These are phyloP conservation scores for Yamadazyma triangularis DNA, from an alignment of 1,139 yeast genomes.

Conservation along the genomic window DNA sequence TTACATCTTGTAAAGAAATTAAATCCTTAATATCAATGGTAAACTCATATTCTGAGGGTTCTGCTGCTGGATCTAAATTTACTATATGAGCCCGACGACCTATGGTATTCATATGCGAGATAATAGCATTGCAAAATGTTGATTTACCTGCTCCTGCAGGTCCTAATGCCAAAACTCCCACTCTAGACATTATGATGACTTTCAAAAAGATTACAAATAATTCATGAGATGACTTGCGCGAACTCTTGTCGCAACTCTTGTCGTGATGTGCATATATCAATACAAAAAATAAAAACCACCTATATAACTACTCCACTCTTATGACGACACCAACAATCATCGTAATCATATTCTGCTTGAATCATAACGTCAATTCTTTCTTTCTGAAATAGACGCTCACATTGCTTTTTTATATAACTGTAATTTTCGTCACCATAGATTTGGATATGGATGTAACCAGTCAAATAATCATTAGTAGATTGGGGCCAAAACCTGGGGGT, in stretches of 20 bases:
- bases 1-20: constrained; percentile 90
- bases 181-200: constrained; percentile 96
- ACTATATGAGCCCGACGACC: constrained; percentile 95
- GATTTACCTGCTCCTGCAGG: constrained; percentile 98
- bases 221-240: too few relatives aligned
- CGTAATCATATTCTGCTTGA: constrained; percentile 57
- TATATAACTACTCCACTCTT: background rate
- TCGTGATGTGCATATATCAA: too few relatives aligned
- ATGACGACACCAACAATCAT: constrained; percentile 55
- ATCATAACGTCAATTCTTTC: constrained; percentile 46
- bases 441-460: constrained; percentile 68
- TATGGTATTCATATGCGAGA: constrained; percentile 81
- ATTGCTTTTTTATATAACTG: constrained; percentile 55
- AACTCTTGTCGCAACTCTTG: too few relatives aligned
- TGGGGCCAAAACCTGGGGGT: constrained; percentile 92
- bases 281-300: too few relatives aligned
- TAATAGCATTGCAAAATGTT: constrained; percentile 85
- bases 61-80: constrained; percentile 97
- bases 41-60: constrained; percentile 85
- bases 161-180: constrained; percentile 91
- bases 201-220: too few relatives aligned
- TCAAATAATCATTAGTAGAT: constrained; percentile 26
- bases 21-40: constrained; percentile 90
- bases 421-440: constrained; percentile 65
- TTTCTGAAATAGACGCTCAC: constrained; percentile 40